Evolutionary conservation across 2,329 filamentous ascomycete genomes (phyloP), one percentile per base, ranked within the genome.

Genomic region (Fusarium nematophilum): DNA sequence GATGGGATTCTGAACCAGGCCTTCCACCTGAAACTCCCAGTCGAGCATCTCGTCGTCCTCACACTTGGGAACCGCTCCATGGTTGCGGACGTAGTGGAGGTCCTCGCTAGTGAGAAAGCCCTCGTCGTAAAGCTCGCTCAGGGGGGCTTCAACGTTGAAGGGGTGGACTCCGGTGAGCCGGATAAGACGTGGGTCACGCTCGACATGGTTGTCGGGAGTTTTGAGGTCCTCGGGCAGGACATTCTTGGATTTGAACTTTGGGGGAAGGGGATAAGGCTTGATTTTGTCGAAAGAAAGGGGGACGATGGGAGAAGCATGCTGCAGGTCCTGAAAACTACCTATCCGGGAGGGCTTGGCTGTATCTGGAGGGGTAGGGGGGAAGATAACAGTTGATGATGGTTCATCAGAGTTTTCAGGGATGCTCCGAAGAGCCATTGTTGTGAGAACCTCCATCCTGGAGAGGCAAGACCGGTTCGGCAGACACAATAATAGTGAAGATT

Each of bases 21-120:
- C 93, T 76, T 96, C 91, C 21, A 97, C 82, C 1, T 86, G 87
- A 53, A 97, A 90, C 51, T 91, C 86, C 93, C 93, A 97, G 66
- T 90, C 84, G 34, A 88, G 83, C 53, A 92, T 86, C 4, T 91
- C 86, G 18, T 85, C 79, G 62, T 96, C 91, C 8, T 83, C 80
- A 14, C 95, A 90, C 50, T 85, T 79, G 1, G 93, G 93, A 7
- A 97, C 93, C 0, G 87, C 79, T 11, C 93, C 93, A 78, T 97
- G 93, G 69, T 97, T 97, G 29, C 93, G 83, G 8, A 97, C 93
- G 73, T 96, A 97, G 76, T 96, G 95, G 2, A 97, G 80, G 66
- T 96, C 90, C 10, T 92, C 90, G 31, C 89, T 91, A 1, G 93
- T 97, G 30, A 97, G 79, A 71, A 97, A 97, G 0, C 93, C 92